Conservation (phyloP, 371 early-diverging fungal genomes). For the Mortierella sp. region DNA sequence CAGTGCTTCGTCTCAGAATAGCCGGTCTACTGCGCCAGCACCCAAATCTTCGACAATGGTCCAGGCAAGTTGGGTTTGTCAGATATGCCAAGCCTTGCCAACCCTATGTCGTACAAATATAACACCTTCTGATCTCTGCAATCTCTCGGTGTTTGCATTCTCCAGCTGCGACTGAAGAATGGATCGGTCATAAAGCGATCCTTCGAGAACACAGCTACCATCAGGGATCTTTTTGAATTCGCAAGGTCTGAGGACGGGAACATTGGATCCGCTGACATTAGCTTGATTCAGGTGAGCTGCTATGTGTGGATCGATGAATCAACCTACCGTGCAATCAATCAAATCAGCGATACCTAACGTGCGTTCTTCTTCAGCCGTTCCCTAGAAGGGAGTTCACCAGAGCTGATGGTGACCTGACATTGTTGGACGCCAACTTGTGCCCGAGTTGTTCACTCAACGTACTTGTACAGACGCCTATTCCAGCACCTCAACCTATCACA, state of each 20-base stretch:
- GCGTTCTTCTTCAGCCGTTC: conserved; percentile 22
- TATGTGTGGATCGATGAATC: not conserved
- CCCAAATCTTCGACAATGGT: conserved; percentile 12
- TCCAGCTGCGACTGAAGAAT: conserved; percentile 42
- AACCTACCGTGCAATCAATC: too few species aligned
- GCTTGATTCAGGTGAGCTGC: conserved; percentile 39
- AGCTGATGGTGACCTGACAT: conserved; percentile 21
- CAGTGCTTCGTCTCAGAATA: not conserved
- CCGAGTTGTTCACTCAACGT: conserved; percentile 53
- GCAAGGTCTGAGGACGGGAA: conserved; percentile 34
- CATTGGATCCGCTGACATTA: conserved; percentile 42
- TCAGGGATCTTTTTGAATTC: conserved; percentile 37
- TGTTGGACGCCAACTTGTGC: conserved; percentile 26
- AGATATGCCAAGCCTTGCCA: not conserved
- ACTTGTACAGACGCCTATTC: conserved; percentile 35
- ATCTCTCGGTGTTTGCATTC: not conserved
- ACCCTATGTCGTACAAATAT: not conserved
- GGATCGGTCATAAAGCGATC: conserved; percentile 34
- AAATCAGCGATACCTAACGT: too few species aligned
- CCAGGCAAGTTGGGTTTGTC: conserved; percentile 11
- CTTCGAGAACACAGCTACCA: conserved; percentile 14
- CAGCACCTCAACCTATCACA: conserved; percentile 33
- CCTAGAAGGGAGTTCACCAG: conserved; percentile 41
- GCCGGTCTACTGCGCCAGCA: not conserved
- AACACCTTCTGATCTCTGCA: not conserved